Conservation (phyloP, 495 filamentous ascomycete species). For the Parmelia sp. region DNA sequence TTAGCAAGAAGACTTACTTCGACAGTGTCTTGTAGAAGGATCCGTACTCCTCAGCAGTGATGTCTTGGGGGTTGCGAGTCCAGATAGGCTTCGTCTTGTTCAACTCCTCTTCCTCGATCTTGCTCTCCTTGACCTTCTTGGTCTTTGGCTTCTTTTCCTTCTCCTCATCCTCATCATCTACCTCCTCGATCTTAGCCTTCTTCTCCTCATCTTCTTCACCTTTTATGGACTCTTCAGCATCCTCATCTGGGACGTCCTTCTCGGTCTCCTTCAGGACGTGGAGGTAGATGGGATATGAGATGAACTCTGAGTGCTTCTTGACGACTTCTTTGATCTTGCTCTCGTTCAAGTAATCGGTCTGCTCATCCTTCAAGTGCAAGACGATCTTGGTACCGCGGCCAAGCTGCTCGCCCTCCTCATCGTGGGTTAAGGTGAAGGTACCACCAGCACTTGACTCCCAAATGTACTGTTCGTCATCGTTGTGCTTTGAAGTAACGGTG, state of each 20-base stretch:
- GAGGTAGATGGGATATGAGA: conserved; percentile 99
- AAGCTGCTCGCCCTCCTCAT: conserved; percentile 84
- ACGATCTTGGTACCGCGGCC: conserved; percentile 96
- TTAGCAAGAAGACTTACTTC: conserved; percentile 43
- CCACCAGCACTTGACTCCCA: conserved; percentile 98
- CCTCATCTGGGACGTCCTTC: conserved; percentile 97
- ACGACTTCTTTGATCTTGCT: conserved; percentile 99
- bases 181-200: conserved; percentile 84
- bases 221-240: conserved; percentile 67
- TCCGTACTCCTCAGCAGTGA: conserved; percentile 94
- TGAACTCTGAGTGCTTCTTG: conserved; percentile 99
- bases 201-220: conserved; percentile 53
- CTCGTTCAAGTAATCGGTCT: conserved; percentile 96
- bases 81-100: conserved; percentile 99
- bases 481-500: conserved; percentile 94
- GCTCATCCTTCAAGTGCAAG: conserved; percentile 98
- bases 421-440: conserved; percentile 87
- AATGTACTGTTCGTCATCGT: conserved; percentile 99
- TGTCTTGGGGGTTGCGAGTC: conserved; percentile 96
- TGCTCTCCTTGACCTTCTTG: conserved; percentile 98
- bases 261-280: conserved; percentile 98
- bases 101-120: conserved; percentile 97
- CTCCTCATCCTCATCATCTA: conserved; percentile 69
- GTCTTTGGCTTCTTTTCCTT: conserved; percentile 90
- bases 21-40: conserved; percentile 99